Percentiles rank a stretch among this genome's conserved stretches.
Evolutionary conservation across 306 rosid genomes (phyloP).

Genomic region (Lagenaria siceraria): DNA sequence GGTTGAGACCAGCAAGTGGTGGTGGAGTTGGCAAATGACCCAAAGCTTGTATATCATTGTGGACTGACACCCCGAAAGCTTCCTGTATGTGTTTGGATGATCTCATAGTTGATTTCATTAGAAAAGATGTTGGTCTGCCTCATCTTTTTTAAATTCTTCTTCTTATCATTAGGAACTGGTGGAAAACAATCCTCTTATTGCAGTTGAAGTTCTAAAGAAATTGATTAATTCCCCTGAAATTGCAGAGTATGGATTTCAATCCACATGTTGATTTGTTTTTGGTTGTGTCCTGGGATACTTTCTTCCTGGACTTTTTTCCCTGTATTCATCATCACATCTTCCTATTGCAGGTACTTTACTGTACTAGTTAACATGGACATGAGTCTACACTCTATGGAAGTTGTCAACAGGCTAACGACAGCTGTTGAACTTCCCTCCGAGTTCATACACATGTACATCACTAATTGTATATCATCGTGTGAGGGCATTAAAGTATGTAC

Average conservation of each 20-base stretch:
- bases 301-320: background rate
- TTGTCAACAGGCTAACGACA: conserved; percentile 96
- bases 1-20: conserved; percentile 60
- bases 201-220: conserved; percentile 89
- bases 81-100: conserved; percentile 47
- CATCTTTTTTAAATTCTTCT: conserved; percentile 3
- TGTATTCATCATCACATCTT: conserved; percentile 17
- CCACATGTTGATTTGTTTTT: background rate
- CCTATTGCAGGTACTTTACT: conserved; percentile 73
- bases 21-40: conserved; percentile 63
- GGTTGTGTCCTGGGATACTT: background rate
- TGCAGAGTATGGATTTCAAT: conserved; percentile 48
- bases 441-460: conserved; percentile 90
- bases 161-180: conserved; percentile 70
- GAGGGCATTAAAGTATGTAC: conserved; percentile 80
- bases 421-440: conserved; percentile 90
- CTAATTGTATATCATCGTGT: conserved; percentile 94
- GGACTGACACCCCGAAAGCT: conserved; percentile 89
- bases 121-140: background rate
- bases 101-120: conserved; percentile 6
- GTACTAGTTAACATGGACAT: conserved; percentile 97
- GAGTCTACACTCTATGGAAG: conserved; percentile 99
- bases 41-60: conserved; percentile 92
- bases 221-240: conserved; percentile 84
- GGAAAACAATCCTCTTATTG: conserved; percentile 89